Base-by-base conservation (phyloP, 495 filamentous ascomycete species). In the Lentithecium fluviatile region DNA sequence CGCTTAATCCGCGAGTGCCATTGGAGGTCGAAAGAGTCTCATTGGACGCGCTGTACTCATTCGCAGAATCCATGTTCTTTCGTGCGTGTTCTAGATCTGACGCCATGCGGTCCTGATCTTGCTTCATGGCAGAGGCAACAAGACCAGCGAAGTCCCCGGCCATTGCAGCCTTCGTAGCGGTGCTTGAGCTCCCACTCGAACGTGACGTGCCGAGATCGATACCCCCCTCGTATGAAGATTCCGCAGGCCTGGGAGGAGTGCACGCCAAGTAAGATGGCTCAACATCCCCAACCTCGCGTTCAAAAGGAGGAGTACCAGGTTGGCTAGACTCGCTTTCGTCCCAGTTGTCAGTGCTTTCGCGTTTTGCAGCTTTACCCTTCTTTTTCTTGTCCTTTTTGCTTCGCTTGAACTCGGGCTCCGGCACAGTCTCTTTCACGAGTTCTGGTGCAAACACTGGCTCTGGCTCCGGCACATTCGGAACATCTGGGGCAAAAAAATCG, bases 311-410 rank as follows among this genome's bases (percentile, higher is more conserved):
- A 17, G 56, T 51, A 36, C 42, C 45, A 36, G 56, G 45, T 26
- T 50, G 51, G 36, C 45, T 60, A 10, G 50, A 36, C 37, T 56
- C 62, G 12, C 32, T 45, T 37, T 65, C 62, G 2, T 60, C 56
- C 56, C 45, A 56, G 29, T 34, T 52, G 36, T 60, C 66, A 2
- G 21, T 21, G 29, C 52, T 62, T 4, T 23, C 52, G 11, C 52
- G 53, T 40, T 64, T 68, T 4, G 50, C 43, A 15, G 45, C 45
- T 37, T 65, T 69, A 19, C 32, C 61, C 36, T 58, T 66, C 58
- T 69, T 68, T 43, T 62, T 68, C 49, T 62, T 65, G 0, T 59
- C 58, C 50, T 65, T 69, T 48, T 69, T 65, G 50, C 61, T 69
- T 42, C 52, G 29, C 12, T 57, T 52, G 26, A 32, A 29, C 26